Percentiles rank a stretch among this genome's conserved stretches.
These are phyloP conservation scores for Quercus rubra DNA, from an alignment of 306 rosid genomes.

Conservation along the genomic window DNA sequence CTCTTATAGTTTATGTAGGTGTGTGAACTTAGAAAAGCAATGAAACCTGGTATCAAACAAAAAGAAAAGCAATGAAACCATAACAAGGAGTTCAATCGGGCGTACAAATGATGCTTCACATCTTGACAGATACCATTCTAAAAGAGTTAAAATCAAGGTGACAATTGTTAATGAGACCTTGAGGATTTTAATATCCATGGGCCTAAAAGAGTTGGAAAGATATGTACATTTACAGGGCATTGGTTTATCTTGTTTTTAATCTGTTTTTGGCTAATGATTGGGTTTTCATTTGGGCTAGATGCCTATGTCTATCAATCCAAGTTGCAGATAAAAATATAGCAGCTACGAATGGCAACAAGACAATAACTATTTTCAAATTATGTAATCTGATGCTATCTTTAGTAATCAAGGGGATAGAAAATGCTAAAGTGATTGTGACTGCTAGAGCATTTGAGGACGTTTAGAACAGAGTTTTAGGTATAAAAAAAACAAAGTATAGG, in stretches of 20 bases:
- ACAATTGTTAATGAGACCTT: background rate
- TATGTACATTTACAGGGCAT: background rate
- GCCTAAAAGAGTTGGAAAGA: background rate
- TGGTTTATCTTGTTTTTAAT: background rate
- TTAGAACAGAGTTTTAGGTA: too few relatives aligned
- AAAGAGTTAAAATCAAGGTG: too few relatives aligned
- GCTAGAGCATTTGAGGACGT: background rate
- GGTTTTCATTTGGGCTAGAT: background rate
- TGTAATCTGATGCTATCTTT: background rate
- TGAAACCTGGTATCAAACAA: too few relatives aligned
- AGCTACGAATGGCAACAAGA: conserved; percentile 23
- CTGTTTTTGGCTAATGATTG: background rate
- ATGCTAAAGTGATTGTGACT: conserved; percentile 4
- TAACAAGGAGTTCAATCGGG: too few relatives aligned
- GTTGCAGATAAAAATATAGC: background rate
- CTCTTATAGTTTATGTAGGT: background rate
- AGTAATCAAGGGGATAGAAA: conserved; percentile 9
- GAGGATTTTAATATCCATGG: background rate
- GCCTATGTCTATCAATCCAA: background rate
- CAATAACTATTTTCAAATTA: background rate
- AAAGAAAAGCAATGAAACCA: too few relatives aligned
- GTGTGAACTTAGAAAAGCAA: too few relatives aligned
- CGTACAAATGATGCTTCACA: too few relatives aligned
- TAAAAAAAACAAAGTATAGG: background rate
- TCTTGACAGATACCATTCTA: too few relatives aligned